These are phyloP conservation scores for Seminavis robusta DNA, from an alignment of 108 stramenopile species.

Conservation along the genomic window DNA sequence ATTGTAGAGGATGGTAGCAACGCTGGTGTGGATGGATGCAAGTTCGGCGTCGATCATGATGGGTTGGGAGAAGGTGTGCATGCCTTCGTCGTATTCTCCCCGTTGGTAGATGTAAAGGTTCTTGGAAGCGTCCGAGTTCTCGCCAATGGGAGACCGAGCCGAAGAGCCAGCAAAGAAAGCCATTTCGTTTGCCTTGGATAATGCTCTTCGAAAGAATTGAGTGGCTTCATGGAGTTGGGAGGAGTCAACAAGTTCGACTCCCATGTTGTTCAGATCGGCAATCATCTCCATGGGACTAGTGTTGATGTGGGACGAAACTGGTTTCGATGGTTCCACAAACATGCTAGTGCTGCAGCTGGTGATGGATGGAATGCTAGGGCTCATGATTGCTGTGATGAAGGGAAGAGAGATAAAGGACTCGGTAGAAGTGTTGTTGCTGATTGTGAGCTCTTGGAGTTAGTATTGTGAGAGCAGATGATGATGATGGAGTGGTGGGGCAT, in stretches of 20 bases:
- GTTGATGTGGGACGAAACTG: slow-evolving; percentile 1
- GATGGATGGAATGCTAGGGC: background rate
- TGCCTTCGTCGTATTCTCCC: slow-evolving; percentile 51
- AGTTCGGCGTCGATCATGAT: slow-evolving; percentile 7
- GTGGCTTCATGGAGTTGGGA: slow-evolving; percentile 10
- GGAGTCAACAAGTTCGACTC: slow-evolving; percentile 16
- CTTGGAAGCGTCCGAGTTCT: background rate
- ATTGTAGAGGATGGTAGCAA: slow-evolving; percentile 44
- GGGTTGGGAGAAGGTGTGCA: slow-evolving; percentile 18
- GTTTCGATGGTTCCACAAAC: background rate
- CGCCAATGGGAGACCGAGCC: background rate
- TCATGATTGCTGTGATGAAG: background rate
- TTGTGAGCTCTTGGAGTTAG: no score
- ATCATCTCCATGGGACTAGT: slow-evolving; percentile 22
- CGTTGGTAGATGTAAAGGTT: slow-evolving; percentile 36
- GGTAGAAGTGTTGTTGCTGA: no score
- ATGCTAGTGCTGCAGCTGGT: background rate
- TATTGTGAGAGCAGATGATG: no score
- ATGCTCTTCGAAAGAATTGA: slow-evolving; percentile 12
- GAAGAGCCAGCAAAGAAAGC: no score
- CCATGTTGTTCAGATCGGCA: slow-evolving; percentile 23
- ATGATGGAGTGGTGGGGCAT: no score
- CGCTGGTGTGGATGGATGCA: slow-evolving; percentile 1
- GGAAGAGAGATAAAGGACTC: no score
- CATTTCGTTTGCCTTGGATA: no score